Conservation (phyloP, 805 yeast genomes). For the Nakazawaea holstii region DNA sequence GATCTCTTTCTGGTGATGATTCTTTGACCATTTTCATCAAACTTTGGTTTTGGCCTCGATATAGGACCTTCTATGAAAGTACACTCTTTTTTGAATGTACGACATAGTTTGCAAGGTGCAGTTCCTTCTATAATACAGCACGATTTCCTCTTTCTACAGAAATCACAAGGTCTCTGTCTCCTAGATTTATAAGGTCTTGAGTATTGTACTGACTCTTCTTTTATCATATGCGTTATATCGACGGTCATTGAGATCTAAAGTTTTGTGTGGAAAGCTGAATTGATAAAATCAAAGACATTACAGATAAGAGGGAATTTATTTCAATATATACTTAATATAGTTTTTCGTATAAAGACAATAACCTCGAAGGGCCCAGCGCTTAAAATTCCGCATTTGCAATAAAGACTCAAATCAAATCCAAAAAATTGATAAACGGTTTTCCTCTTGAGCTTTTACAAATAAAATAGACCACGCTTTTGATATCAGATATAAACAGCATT, state of each 20-base stretch:
- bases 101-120: conserved; percentile 26
- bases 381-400: too few relatives aligned
- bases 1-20: conserved; percentile 8
- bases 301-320: too few relatives aligned
- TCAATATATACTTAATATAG: too few relatives aligned
- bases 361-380: too few relatives aligned
- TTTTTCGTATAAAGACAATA: background rate
- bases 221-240: background rate
- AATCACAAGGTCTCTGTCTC: conserved; percentile 30
- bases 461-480: too few relatives aligned
- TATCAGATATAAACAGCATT: too few relatives aligned
- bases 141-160: conserved; percentile 28
- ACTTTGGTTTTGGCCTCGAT: conserved; percentile 10
- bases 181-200: conserved; percentile 29
- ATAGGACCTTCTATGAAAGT: conserved; percentile 29
- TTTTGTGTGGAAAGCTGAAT: background rate
- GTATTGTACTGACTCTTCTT: background rate
- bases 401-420: too few relatives aligned
- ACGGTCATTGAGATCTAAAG: background rate
- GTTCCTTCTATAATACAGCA: conserved; percentile 30
- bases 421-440: too few relatives aligned
- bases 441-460: too few relatives aligned
- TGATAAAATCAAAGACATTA: too few relatives aligned
- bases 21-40: conserved; percentile 11
- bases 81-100: conserved; percentile 25